A percentile compares a stretch with the other conserved stretches of the same genome.
Evolutionary conservation across 495 filamentous ascomycete genomes (phyloP).

Genomic region (Xylaria grammica): DNA sequence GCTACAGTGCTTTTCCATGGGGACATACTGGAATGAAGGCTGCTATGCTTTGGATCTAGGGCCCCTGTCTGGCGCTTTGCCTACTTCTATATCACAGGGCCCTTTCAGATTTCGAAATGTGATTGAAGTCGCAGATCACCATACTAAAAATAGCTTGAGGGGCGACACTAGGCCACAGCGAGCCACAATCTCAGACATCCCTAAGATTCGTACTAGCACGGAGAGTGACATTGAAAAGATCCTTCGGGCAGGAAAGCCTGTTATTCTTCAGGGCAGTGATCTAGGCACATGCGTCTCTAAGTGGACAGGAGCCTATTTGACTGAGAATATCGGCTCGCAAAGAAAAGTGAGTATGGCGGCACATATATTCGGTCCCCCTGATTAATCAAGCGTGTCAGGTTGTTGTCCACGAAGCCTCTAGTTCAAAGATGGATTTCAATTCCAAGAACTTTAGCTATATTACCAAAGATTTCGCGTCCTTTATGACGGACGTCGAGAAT

Average conservation of each 20-base stretch:
- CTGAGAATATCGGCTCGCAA: constrained; percentile 64
- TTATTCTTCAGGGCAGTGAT: constrained; percentile 67
- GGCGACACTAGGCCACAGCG: constrained; percentile 4
- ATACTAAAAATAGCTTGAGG: not conserved
- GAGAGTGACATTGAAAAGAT: constrained; percentile 63
- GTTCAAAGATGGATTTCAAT: constrained; percentile 76
- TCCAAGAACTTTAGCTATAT: constrained; percentile 81
- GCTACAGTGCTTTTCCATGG: constrained; percentile 72
- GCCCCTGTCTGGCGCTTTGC: not conserved
- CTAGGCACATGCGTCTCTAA: constrained; percentile 68
- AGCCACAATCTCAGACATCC: constrained; percentile 42
- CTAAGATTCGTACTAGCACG: constrained; percentile 55
- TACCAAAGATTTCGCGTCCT: constrained; percentile 69
- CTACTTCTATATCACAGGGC: not conserved
- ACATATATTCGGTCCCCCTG: not conserved
- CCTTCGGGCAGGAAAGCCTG: constrained; percentile 62
- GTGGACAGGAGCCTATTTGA: constrained; percentile 76
- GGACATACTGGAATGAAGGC: constrained; percentile 73
- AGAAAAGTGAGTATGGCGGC: constrained; percentile 58
- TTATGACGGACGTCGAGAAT: constrained; percentile 62
- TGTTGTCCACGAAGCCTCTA: constrained; percentile 69
- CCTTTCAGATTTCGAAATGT: constrained; percentile 26
- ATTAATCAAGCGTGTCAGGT: constrained; percentile 55
- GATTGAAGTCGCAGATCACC: constrained; percentile 26
- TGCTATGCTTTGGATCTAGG: constrained; percentile 41